A percentile compares a stretch with the other conserved stretches of the same genome.
Conservation (phyloP, 257 asterid genomes). For the Schizonepeta tenuifolia region DNA sequence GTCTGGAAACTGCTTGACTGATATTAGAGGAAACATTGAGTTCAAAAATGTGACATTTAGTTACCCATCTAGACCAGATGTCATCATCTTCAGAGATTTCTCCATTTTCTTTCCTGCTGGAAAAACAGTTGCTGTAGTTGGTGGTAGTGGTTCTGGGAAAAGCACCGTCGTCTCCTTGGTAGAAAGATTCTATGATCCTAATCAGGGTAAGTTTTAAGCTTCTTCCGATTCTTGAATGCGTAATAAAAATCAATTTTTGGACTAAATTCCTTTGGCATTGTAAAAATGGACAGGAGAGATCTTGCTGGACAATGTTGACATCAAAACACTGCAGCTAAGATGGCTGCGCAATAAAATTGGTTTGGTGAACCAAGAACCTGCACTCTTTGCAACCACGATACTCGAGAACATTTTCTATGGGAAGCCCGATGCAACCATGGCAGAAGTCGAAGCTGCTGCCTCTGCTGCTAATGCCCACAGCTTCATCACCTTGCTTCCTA, state of each 20-base stretch:
- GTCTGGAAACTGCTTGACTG: conserved; percentile 53
- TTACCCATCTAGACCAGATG: conserved; percentile 98
- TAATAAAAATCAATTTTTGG: background rate
- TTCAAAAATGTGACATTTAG: conserved; percentile 87
- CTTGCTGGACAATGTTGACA: conserved; percentile 79
- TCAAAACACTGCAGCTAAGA: conserved; percentile 79
- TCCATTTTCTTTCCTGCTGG: conserved; percentile 98
- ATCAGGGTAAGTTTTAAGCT: conserved; percentile 58
- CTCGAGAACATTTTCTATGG: conserved; percentile 94
- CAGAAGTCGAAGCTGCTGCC: conserved; percentile 89
- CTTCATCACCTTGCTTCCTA: conserved; percentile 88
- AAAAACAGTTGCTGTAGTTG: conserved; percentile 94
- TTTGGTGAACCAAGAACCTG: conserved; percentile 98
- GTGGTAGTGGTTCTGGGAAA: conserved; percentile 99
- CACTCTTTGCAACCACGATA: conserved; percentile 95
- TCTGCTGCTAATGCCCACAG: conserved; percentile 95
- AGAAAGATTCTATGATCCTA: conserved; percentile 96
- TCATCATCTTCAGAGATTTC: conserved; percentile 83
- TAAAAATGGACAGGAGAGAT: conserved; percentile 66
- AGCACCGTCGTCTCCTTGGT: conserved; percentile 92
- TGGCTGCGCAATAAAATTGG: conserved; percentile 97
- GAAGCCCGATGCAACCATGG: conserved; percentile 92
- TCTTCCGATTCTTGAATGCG: background rate
- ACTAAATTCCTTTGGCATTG: conserved; percentile 6
- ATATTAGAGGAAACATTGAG: conserved; percentile 87